Base-by-base conservation (phyloP, 148 eudicot species). In the Vaccinium corymbosum region DNA sequence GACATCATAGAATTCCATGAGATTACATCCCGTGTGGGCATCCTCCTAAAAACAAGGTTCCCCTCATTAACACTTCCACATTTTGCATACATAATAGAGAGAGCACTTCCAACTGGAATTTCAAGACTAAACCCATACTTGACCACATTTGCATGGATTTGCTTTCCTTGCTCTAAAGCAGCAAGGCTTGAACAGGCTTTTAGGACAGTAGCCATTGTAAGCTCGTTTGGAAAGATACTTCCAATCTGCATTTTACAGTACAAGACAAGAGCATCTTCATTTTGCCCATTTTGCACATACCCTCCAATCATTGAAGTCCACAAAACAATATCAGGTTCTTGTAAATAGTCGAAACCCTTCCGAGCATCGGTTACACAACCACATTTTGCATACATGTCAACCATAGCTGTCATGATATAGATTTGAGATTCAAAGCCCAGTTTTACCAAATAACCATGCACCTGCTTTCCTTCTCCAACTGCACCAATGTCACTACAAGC, bases 301-400 rank as follows among this genome's bases (percentile, higher is more conserved):
- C 92, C 94, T 12, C 89, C 92, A 76, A 92, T 91, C 89, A 92
- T 90, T 27, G 93, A 92, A n/a, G 92, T 92, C 93, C 94, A 92
- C 79, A 90, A 83, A 80, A 92, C 94, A 53, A 90, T 84, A 86
- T 92, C 93, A 6, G 94, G 94, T 81, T 85, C 89, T 79, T 68
- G 83, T 82, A 92, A 86, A 87, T 78, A 86, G 76, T 90, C 90
- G 62, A 92, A 92, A 17, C 93, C 92, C 87, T 83, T 87, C 86
- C 89, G 83, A 80, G 94, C 93, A 87, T 89, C 93, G 29, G 76
- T 50, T 87, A 92, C 35, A 84, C 84, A 84, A 61, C 87, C 85
- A 72, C 90, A 85, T 86, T 92, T 92, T 15, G 94, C 93, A 86
- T 90, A 92, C 94, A 92, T 92, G 86, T 90, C 91, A 51, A 92